A percentile compares a stretch with the other conserved stretches of the same genome.
Conservation (phyloP, 495 filamentous ascomycete genomes). For the Stereocaulon alpinum region DNA sequence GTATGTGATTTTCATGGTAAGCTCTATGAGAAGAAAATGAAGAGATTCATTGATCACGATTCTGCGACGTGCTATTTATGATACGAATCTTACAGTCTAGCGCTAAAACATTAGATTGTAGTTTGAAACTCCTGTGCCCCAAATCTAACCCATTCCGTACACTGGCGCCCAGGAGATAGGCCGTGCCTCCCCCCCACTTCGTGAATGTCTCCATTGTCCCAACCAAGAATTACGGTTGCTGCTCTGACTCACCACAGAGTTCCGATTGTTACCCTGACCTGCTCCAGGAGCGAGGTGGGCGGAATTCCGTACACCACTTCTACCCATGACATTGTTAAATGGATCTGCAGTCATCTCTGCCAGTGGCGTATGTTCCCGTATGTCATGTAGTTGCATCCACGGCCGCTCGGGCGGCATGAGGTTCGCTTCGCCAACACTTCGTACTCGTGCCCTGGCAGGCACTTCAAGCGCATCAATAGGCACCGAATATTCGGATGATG, state of each 20-base stretch:
- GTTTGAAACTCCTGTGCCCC: background rate
- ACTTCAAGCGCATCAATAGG: background rate
- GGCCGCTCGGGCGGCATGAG: background rate
- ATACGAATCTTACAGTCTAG: background rate
- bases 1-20: no score
- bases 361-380: constrained; percentile 11
- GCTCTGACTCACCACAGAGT: background rate
- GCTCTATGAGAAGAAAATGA: no score
- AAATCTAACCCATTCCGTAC: constrained; percentile 9
- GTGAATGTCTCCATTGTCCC: background rate
- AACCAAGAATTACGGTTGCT: background rate
- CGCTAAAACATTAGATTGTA: background rate
- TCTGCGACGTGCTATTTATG: no score
- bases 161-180: constrained; percentile 6
- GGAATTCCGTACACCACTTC: background rate
- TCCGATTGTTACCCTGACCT: background rate
- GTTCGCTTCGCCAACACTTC: background rate
- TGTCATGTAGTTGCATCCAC: constrained; percentile 1
- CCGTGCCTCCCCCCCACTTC: background rate
- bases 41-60: no score
- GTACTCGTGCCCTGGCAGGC: background rate
- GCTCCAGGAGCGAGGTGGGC: background rate
- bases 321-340: constrained; percentile 8
- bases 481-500: background rate
- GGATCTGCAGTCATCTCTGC: constrained; percentile 9